Evolutionary conservation across 371 early-diverging fungal genomes (phyloP), one percentile per base, ranked within the genome.

Genomic region (Mortierella sp.): DNA sequence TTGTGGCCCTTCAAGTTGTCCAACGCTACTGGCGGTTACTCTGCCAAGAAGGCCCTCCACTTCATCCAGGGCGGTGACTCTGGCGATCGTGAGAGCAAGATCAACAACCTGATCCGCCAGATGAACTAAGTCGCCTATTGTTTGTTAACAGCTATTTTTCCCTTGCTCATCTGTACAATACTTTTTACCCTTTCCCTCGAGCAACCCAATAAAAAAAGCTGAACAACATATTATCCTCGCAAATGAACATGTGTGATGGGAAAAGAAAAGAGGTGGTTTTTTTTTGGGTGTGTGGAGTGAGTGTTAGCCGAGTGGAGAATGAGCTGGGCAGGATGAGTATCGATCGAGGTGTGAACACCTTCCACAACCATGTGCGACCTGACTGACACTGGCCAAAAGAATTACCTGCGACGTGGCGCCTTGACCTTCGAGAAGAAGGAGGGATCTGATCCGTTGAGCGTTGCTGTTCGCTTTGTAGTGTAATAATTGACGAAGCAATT

Each of bases 1-100:
- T 91, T 99, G 89, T 99, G 99, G 98, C 98, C 99, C 88, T 99
- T 99, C 96, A 97, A 97, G 93, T 95, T 99, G 81, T 96, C 96
- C 87, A 97, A 96, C 94, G 99, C 99, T 88, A 98, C 92, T 87
- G 98, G 98, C 88, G 99, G 99, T 82, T 99, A 95, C 96, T 91
- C 91, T 80, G 93, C 92, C 75, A 97, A 98, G 94, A 99, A 99
- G 95, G 92, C 95, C 82, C 93, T 92, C 76, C 97, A 98, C 95
- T 99, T 98, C 90, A 95, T 99, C 78, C 96, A 99, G 91, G 99
- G 99, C 89, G 99, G 99, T 90, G 97, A 98, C 89, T 90, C 93
- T 83, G 99, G 99, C 86, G 96, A 99, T 93, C 97, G 99, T 88
- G 98, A 98, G 90, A 91, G 94, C 89, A 90, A 94, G 87, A 98